Base-by-base conservation (phyloP, 129 eudicot genomes). In the Rutidosis leptorrhynchoides region DNA sequence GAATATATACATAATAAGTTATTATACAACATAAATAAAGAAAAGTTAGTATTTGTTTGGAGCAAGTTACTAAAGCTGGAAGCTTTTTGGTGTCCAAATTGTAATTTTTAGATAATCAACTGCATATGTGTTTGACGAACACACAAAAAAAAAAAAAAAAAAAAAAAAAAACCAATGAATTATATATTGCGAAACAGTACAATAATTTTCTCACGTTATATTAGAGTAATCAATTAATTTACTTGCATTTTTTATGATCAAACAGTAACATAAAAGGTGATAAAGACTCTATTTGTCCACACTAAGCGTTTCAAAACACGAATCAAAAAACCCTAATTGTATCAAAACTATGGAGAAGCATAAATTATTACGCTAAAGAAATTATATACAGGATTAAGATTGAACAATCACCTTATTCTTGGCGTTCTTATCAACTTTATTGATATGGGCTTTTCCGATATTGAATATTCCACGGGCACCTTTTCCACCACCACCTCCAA, bases 381-480 rank as follows among this genome's bases (percentile, higher is more conserved):
- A 54, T 46, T 67, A 2, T n/a, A 35, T 57, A 16, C n/a, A 28
- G 42, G 17, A 43, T 12, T 52, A 21, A 17, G 46, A 72, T 16
- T 3, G n/a, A 78, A 79, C 21, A 26, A 42, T 12, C 70, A 86
- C 94, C 94, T 86, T 86, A 63, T 86, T 80, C 77, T 86, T 86
- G 1, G 88, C 83, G 62, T 86, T 86, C 84, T 86, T 86, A 68
- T 86, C 94, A 45, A 80, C 84, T 76, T 86, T 86, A 27, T 79
- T 80, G 25, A 86, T 80, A n/a, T 74, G 80, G 54, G 94, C 88
- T 62, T 86, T 86, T 68, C 94, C 94, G 17, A 86, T 86, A 69
- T 75, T 86, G 58, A 86, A 86, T 70, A 86, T 86, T 24, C 94
- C 94, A 72, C 94, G 94, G 35, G 77, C 88, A 64, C 88, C 88